These are phyloP conservation scores for Penicillium sp. DNA, from an alignment of 2,329 filamentous ascomycete genomes.

Conservation along the genomic window DNA sequence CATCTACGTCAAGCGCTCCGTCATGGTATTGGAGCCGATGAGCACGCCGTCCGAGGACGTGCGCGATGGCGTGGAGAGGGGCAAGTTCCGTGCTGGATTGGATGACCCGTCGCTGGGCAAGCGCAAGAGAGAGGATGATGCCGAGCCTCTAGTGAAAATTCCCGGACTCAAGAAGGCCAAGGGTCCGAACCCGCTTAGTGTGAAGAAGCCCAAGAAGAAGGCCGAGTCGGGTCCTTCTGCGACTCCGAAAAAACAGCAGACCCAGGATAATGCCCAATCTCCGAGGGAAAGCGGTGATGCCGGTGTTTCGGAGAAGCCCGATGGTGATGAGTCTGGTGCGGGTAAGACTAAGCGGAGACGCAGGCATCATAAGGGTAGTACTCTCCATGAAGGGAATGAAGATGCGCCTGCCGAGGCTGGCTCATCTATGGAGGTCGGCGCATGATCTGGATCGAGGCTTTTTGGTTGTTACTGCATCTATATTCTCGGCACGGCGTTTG, in stretches of 20 bases:
- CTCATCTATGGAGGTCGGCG: conserved; percentile 19
- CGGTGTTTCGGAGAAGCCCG: conserved; percentile 18
- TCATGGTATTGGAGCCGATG: conserved; percentile 49
- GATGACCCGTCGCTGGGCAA: conserved; percentile 30
- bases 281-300: conserved; percentile 2
- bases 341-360: conserved; percentile 35
- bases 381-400: conserved; percentile 14
- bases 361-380: conserved; percentile 32
- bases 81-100: conserved; percentile 45
- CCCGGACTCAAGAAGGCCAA: conserved; percentile 38
- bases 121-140: conserved; percentile 30
- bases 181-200: conserved; percentile 46
- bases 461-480: conserved; percentile 11
- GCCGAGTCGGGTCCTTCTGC: conserved; percentile 17
- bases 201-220: conserved; percentile 45
- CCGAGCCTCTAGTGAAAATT: conserved; percentile 30
- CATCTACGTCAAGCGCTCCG: conserved; percentile 48
- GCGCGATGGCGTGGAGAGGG: conserved; percentile 42
- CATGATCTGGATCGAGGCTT: conserved; percentile 9
- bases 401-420: conserved; percentile 13
- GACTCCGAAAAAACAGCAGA: conserved; percentile 18
- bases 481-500: conserved; percentile 29
- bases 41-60: conserved; percentile 41
- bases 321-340: conserved; percentile 22
- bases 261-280: conserved; percentile 2